Evolutionary conservation across 768 basidiomycete genomes (phyloP).

Genomic region (Dendrothele bispora): DNA sequence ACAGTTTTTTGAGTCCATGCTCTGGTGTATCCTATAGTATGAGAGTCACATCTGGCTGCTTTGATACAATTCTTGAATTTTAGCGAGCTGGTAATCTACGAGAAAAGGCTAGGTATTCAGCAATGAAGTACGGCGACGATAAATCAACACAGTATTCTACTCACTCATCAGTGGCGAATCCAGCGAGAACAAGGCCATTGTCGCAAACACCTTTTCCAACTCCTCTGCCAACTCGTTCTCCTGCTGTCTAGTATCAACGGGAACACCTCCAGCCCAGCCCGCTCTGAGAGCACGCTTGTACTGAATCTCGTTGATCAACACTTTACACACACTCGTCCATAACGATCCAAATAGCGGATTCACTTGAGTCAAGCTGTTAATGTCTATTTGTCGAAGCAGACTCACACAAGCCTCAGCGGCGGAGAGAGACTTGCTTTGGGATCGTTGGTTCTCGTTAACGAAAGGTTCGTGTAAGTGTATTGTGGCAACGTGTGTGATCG

Average conservation of each 20-base stretch:
- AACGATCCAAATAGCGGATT: constrained; percentile 6
- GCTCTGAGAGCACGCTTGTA: neutral
- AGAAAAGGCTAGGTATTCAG: too few species aligned
- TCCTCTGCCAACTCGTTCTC: constrained; percentile 45
- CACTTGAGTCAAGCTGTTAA: neutral
- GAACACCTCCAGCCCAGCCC: too few species aligned
- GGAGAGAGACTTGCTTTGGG: neutral
- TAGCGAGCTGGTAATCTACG: too few species aligned
- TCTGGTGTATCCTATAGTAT: too few species aligned
- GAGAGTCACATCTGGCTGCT: too few species aligned
- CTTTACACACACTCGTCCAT: neutral
- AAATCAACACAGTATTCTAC: too few species aligned
- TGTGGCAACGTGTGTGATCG: constrained; percentile 21
- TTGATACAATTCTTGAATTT: too few species aligned
- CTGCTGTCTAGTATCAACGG: too few species aligned
- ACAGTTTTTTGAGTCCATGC: too few species aligned
- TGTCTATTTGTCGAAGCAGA: neutral
- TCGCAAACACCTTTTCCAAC: constrained; percentile 38
- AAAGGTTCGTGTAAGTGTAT: constrained; percentile 22
- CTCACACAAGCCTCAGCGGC: neutral
- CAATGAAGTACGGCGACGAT: too few species aligned
- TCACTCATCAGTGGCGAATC: constrained; percentile 47
- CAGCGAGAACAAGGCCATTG: constrained; percentile 42
- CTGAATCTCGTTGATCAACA: neutral
- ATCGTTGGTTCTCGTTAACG: constrained; percentile 6